Base-by-base conservation (phyloP, 352 stramenopile genomes). In the Phytophthora gonapodyides region DNA sequence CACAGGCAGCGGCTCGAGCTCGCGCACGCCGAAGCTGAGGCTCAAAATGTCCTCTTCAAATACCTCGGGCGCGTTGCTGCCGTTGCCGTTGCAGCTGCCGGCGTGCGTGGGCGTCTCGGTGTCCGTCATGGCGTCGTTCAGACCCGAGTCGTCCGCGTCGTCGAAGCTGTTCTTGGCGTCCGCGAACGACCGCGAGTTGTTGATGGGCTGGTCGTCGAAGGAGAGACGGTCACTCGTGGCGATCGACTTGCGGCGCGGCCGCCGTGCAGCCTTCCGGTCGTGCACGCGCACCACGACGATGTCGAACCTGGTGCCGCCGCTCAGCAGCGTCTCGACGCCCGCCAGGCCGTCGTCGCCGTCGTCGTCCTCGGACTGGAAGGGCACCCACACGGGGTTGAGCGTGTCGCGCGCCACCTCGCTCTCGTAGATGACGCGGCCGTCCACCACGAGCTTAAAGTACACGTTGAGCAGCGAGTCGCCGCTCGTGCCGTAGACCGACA, bases 301-400 rank as follows among this genome's bases (percentile, higher is more conserved):
- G 16, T 89, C 75, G 57, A 91, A 89, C 52, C 63, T 63, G 44
- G 78, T 84, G 45, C 76, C 69, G 33, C 76, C 73, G 46, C 75
- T 76, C 31, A 88, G 51, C 45, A 88, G 51, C 47, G 71, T 69
- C 53, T 77, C 64, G 11, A 79, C 57, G 40, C 61, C 65, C 13
- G 61, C 38, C 5, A 75, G 27, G 36, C 64, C 64, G 30, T 78
- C 68, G 37, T 50, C 30, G 6, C 54, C 60, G 19, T 45, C 59
- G 51, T 76, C 57, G 44, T 69, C 64, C 21, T 86, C 71, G 8
- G 73, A 78, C 63, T 90, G 69, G 57, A 93, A 91, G 8, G 84
- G 84, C 60, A 93, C 76, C 84, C 84, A 93, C 61, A 93, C 82
- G 10, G 84, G 84, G 60, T 93, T 93, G 15, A 93, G 69, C 37